Evolutionary conservation across 1,284 basidiomycete species (phyloP).

Genomic region (Tetrapyrgos nigripes): DNA sequence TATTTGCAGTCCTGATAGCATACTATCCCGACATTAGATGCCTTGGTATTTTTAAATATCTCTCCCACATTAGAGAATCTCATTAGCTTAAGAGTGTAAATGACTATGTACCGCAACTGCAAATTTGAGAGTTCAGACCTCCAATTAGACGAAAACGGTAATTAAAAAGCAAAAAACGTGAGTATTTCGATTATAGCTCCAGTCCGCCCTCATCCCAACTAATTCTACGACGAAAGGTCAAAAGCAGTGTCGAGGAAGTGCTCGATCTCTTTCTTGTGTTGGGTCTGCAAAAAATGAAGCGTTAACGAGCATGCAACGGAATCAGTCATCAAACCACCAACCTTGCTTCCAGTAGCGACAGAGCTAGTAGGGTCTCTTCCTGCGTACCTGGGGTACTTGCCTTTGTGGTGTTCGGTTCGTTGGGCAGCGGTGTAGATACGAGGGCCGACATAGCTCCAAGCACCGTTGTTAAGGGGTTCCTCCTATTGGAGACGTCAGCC

Average conservation of each 20-base stretch:
- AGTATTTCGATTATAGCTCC: no score
- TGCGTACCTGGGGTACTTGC: conserved; percentile 87
- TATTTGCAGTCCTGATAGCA: no score
- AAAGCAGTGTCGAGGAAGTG: conserved; percentile 71
- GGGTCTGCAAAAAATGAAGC: conserved; percentile 48
- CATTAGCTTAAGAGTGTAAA: no score
- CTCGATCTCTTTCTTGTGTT: conserved; percentile 89
- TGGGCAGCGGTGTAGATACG: conserved; percentile 85
- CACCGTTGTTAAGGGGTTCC: conserved; percentile 93
- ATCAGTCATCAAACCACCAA: conserved; percentile 33
- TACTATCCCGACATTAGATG: no score
- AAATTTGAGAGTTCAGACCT: no score
- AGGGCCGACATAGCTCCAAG: conserved; percentile 93
- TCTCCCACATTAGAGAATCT: no score
- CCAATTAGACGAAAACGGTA: no score
- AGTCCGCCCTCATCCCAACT: no score
- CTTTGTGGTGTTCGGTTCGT: conserved; percentile 89
- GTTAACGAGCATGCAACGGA: background rate
- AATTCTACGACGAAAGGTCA: conserved; percentile 26
- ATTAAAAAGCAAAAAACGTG: no score
- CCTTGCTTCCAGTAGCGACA: conserved; percentile 91
- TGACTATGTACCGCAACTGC: no score
- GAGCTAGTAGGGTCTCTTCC: conserved; percentile 89
- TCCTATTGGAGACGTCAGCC: conserved; percentile 49
- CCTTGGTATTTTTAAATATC: no score